These are phyloP conservation scores for Aureobasidium vineae DNA, from an alignment of 2,329 filamentous ascomycete genomes.

Conservation along the genomic window DNA sequence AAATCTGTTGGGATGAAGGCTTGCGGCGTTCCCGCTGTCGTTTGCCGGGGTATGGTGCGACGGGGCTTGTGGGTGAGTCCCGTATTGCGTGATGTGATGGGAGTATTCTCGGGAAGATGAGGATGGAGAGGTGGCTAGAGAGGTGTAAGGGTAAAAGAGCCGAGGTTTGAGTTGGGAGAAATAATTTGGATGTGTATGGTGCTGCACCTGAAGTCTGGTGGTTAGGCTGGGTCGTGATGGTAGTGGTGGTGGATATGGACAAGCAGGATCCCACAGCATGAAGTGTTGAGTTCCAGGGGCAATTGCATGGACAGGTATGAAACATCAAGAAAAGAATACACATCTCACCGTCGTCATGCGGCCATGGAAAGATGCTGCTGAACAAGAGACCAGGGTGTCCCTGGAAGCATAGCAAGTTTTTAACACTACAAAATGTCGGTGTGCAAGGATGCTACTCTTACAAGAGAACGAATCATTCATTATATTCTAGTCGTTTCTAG, in stretches of 20 bases:
- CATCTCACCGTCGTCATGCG: neutral
- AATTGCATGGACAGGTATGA: neutral
- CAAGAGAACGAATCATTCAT: too few relatives aligned
- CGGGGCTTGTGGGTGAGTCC: neutral
- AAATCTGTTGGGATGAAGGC: neutral
- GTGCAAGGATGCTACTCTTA: too few relatives aligned
- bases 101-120: neutral
- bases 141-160: too few relatives aligned
- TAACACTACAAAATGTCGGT: neutral
- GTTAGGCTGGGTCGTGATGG: too few relatives aligned
- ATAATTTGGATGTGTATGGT: too few relatives aligned
- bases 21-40: constrained; percentile 8
- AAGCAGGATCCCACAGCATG: too few relatives aligned
- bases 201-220: too few relatives aligned
- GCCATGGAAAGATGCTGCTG: neutral
- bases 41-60: neutral
- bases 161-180: too few relatives aligned
- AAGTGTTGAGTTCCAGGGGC: too few relatives aligned
- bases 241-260: too few relatives aligned
- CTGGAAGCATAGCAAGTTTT: neutral
- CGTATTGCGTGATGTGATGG: neutral
- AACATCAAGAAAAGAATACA: too few relatives aligned
- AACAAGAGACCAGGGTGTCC: neutral
- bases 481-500: neutral
- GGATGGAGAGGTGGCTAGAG: neutral